phyloP scores from a whole-genome alignment of 495 filamentous ascomycete genomes.

The Amphirosellinia nigrospora region DNA sequence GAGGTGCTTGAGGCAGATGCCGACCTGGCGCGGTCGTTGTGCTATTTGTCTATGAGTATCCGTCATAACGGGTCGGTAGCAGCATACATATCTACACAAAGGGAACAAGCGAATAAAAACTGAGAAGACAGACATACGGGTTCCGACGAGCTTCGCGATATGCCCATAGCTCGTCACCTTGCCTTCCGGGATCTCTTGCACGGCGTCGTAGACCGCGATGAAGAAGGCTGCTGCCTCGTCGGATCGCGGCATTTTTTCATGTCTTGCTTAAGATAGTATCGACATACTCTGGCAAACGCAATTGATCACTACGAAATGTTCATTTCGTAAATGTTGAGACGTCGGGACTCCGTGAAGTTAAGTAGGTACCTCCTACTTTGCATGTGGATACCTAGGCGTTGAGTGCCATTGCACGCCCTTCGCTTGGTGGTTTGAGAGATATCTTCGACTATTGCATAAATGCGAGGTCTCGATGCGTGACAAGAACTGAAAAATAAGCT shows the following conservation, averaged over 20 bases:
- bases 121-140: slow-evolving; percentile 62
- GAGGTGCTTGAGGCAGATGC: slow-evolving; percentile 85
- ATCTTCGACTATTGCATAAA: slow-evolving; percentile 10
- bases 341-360: too few species aligned
- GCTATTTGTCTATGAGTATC: slow-evolving; percentile 56
- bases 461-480: not conserved
- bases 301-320: not conserved
- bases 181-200: slow-evolving; percentile 83
- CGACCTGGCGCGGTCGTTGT: slow-evolving; percentile 80
- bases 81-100: not conserved
- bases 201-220: slow-evolving; percentile 78
- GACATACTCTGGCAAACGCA: not conserved
- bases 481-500: not conserved
- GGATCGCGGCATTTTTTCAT: slow-evolving; percentile 68
- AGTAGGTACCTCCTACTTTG: too few species aligned
- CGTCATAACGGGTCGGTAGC: too few species aligned
- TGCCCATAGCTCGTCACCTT: slow-evolving; percentile 89
- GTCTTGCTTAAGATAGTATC: not conserved
- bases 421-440: not conserved
- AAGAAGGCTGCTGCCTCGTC: slow-evolving; percentile 89
- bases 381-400: too few species aligned
- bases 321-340: not conserved
- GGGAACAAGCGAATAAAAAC: too few species aligned
- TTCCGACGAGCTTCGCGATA: slow-evolving; percentile 79
- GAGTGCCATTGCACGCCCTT: not conserved